phyloP scores from a whole-genome alignment of 2,329 filamentous ascomycete species.

The Lachnellula subtilissima region DNA sequence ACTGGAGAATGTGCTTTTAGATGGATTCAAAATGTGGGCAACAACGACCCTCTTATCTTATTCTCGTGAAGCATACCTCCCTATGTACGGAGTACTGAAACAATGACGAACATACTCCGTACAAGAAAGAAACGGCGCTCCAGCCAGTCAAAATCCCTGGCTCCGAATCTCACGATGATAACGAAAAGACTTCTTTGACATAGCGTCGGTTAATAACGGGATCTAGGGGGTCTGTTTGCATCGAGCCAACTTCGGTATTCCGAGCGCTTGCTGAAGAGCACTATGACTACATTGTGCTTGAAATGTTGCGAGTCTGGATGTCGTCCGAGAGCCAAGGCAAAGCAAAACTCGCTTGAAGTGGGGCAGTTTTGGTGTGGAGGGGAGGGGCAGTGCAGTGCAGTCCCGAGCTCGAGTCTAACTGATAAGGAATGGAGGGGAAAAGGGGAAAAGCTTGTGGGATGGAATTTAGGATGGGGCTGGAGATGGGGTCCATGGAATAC shows the following conservation, averaged over 20 bases:
- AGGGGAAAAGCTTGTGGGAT: not conserved
- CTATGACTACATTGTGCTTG: slow-evolving; percentile 19
- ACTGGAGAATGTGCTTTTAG: not conserved
- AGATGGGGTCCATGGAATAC: not conserved
- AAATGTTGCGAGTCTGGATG: not conserved
- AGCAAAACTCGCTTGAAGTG: slow-evolving; percentile 11
- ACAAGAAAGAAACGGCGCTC: not conserved
- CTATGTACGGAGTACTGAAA: not conserved
- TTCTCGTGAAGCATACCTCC: too few relatives aligned
- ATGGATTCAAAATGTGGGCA: not conserved
- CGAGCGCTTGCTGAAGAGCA: slow-evolving; percentile 3
- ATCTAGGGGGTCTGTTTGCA: not conserved
- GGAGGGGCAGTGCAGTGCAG: slow-evolving; percentile 1
- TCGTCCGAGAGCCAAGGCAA: not conserved
- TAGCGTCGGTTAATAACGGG: not conserved
- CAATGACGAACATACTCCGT: not conserved
- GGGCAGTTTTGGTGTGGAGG: slow-evolving; percentile 18
- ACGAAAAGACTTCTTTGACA: not conserved
- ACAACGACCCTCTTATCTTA: not conserved
- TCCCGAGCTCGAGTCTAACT: not conserved
- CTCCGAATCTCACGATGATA: not conserved
- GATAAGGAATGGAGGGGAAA: too few relatives aligned
- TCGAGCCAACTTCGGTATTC: slow-evolving; percentile 11
- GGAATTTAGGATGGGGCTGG: not conserved
- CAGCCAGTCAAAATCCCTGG: not conserved